Evolutionary conservation across 345 rosid genomes (phyloP).

Genomic region (Abelmoschus esculentus): DNA sequence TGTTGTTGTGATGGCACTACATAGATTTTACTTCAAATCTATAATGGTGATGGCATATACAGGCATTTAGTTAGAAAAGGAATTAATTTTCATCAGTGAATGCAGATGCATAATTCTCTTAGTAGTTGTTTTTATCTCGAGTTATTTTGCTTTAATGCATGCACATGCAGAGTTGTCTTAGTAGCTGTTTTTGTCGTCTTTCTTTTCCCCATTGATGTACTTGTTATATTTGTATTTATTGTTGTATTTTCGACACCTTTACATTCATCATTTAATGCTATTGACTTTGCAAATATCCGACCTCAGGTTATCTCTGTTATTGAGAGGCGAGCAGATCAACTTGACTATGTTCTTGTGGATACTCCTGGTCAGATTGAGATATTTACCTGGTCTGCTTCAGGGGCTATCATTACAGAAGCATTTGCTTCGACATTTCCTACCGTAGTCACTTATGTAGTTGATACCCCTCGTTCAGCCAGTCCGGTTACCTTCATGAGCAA

Average conservation of each 20-base stretch:
- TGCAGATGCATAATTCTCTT: too few species aligned
- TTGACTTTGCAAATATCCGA: slow-evolving; percentile 1
- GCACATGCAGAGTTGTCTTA: not conserved
- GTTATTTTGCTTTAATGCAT: not conserved
- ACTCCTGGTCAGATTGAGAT: slow-evolving; percentile 93
- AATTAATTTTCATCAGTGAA: too few species aligned
- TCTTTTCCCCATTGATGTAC: not conserved
- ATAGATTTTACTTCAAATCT: not conserved
- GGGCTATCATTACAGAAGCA: slow-evolving; percentile 84
- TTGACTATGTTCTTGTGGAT: slow-evolving; percentile 81
- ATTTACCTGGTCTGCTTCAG: slow-evolving; percentile 91
- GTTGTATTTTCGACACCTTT: not conserved
- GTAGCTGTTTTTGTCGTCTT: not conserved
- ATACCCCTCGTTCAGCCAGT: slow-evolving; percentile 70
- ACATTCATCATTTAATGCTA: slow-evolving; percentile 5
- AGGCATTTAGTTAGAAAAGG: too few species aligned
- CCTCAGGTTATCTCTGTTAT: slow-evolving; percentile 56
- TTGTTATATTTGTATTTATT: not conserved
- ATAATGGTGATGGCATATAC: not conserved
- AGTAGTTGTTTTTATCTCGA: too few species aligned
- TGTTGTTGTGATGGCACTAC: too few species aligned
- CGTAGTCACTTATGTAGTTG: slow-evolving; percentile 61
- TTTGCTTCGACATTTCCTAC: slow-evolving; percentile 88
- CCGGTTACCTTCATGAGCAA: slow-evolving; percentile 81
- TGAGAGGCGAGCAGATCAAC: slow-evolving; percentile 79